A percentile compares a stretch with the other conserved stretches of the same genome.
phyloP scores from a whole-genome alignment of 352 stramenopile genomes.

The Phytopythium vexans region DNA sequence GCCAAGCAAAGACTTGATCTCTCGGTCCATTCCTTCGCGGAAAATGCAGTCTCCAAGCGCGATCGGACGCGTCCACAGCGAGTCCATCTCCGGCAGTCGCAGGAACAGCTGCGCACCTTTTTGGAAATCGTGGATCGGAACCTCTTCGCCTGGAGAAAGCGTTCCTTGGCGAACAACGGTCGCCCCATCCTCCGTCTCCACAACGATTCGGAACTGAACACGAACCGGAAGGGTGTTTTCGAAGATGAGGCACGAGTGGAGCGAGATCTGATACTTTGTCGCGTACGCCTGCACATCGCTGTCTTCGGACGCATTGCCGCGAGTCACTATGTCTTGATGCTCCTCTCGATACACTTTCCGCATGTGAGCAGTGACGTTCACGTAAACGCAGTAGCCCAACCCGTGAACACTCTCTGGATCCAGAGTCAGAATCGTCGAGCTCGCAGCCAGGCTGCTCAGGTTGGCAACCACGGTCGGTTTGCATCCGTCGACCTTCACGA shows the following conservation, averaged over 20 bases:
- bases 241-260: conserved; percentile 83
- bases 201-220: conserved; percentile 78
- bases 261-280: conserved; percentile 84
- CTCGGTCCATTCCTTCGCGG: conserved; percentile 66
- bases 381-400: conserved; percentile 81
- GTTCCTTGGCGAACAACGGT: conserved; percentile 57
- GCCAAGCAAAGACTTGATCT: conserved; percentile 61
- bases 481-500: conserved; percentile 84
- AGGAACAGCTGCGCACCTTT: conserved; percentile 68
- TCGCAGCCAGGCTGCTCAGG: conserved; percentile 53
- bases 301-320: conserved; percentile 44
- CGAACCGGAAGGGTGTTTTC: conserved; percentile 86
- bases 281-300: conserved; percentile 72
- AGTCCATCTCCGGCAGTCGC: conserved; percentile 83
- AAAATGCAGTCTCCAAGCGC: conserved; percentile 81
- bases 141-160: conserved; percentile 78
- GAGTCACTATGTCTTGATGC: conserved; percentile 68
- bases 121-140: conserved; percentile 81
- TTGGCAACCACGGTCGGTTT: conserved; percentile 80
- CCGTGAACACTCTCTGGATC: conserved; percentile 54
- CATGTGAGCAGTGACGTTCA: conserved; percentile 79
- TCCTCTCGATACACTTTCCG: conserved; percentile 88
- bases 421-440: conserved; percentile 67
- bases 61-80: conserved; percentile 71
- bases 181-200: conserved; percentile 9